Evolutionary conservation across 2,329 filamentous ascomycete genomes (phyloP).

Genomic region (Lojkania enalia): DNA sequence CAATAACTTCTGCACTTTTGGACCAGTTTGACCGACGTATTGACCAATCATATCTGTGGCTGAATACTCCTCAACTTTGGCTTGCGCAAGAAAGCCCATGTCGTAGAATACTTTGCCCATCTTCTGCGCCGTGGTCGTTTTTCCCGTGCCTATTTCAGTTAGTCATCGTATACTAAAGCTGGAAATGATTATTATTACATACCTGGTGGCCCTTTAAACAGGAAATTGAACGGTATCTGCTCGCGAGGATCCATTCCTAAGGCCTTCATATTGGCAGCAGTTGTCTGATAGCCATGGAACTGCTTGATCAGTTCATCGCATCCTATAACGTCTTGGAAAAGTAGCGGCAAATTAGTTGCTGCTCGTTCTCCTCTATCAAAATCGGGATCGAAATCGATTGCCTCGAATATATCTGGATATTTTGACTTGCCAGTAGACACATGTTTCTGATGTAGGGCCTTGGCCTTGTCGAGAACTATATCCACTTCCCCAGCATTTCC

Average conservation of each 20-base stretch:
- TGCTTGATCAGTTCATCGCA: slow-evolving; percentile 58
- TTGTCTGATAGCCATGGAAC: slow-evolving; percentile 60
- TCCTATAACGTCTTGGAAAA: slow-evolving; percentile 65
- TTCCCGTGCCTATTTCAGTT: slow-evolving; percentile 62
- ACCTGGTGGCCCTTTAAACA: slow-evolving; percentile 70
- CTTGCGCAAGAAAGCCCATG: slow-evolving; percentile 66
- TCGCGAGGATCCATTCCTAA: slow-evolving; percentile 60
- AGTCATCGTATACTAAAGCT: slow-evolving; percentile 1
- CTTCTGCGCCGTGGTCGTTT: slow-evolving; percentile 72
- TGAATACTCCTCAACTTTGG: slow-evolving; percentile 67
- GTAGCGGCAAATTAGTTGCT: slow-evolving; percentile 52
- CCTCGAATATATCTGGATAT: slow-evolving; percentile 42
- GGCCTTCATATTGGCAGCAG: slow-evolving; percentile 55
- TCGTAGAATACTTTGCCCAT: slow-evolving; percentile 78
- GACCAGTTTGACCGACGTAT: slow-evolving; percentile 70
- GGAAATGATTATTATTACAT: slow-evolving; percentile 17
- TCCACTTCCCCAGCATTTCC: slow-evolving; percentile 77
- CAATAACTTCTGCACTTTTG: slow-evolving; percentile 63
- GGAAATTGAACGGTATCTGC: slow-evolving; percentile 67
- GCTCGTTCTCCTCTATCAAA: slow-evolving; percentile 57
- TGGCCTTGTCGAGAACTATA: slow-evolving; percentile 64
- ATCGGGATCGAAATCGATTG: slow-evolving; percentile 62
- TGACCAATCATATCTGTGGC: slow-evolving; percentile 69
- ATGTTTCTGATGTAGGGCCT: slow-evolving; percentile 55
- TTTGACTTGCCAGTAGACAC: slow-evolving; percentile 31